Evolutionary conservation across 2,329 filamentous ascomycete genomes (phyloP), one percentile per base, ranked within the genome.

Genomic region (Aspergillus tamarii): DNA sequence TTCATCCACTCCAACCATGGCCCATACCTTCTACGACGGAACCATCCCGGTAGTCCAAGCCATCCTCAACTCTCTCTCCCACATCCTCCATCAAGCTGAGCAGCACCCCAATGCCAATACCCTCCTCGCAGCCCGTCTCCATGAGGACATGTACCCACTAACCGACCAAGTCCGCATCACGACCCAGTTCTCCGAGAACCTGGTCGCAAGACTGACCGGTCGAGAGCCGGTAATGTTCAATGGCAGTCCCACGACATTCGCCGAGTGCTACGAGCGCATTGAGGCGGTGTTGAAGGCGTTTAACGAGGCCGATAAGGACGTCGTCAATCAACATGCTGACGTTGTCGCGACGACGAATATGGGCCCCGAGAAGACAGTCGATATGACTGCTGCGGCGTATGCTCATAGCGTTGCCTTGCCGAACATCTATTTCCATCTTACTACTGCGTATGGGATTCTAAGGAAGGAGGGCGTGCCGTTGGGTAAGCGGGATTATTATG

Each of bases 1-100:
- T 26, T 26, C 26, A 26, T 5, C 26, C 39, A 16, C 1, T n/a
- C 39, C 16, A 41, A 41, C 16, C 16, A 66, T 66, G 65, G 30
- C 12, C 11, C 39, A 71, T 66, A 69, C 70, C 16, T 56, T 71
- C 57, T 74, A 75, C 66, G 72, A 73, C 65, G 69, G 70, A 53
- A 71, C 70, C 48, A 71, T 74, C 58, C 57, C 56, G 48, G 65
- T 73, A 19, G 54, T 59, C 28, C 60, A 71, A 59, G 53, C 59
- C 48, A 65, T 71, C 71, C 69, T 75, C 57, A 65, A 41, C 5
- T 64, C 72, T 55, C 66, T 75, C n/a, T 65, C 68, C 48, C 68
- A 74, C 67, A 68, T 76, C 66, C 70, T 76, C 55, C 63, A 66
- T 55, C 53, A 70, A 67, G 74, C 72, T 54, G 65, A 70, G n/a